Evolutionary conservation across 768 basidiomycete genomes (phyloP).

Genomic region (Coprinellus micaceus): DNA sequence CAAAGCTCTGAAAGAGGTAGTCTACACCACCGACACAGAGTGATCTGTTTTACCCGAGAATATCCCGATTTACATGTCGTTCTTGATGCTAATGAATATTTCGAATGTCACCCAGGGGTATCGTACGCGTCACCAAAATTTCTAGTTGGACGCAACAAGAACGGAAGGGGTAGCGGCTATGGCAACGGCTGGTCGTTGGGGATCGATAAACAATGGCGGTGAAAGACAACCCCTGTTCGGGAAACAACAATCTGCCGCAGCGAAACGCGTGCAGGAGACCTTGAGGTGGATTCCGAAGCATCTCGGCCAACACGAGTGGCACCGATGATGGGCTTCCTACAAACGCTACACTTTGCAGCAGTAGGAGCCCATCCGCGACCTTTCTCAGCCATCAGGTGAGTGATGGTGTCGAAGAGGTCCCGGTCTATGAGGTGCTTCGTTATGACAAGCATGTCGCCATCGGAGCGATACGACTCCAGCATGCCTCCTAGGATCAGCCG

Average conservation of each 20-base stretch:
- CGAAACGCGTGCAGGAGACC: slow-evolving; percentile 13
- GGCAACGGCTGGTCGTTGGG: background rate
- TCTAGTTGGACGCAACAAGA: no score
- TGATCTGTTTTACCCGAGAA: slow-evolving; percentile 9
- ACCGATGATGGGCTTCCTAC: slow-evolving; percentile 45
- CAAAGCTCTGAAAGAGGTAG: slow-evolving; percentile 54
- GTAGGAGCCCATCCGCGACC: slow-evolving; percentile 58
- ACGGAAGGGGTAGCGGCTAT: no score
- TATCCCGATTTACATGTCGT: no score
- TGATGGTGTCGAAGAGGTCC: slow-evolving; percentile 76
- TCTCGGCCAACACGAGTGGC: no score
- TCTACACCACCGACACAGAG: slow-evolving; percentile 42
- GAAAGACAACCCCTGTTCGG: slow-evolving; percentile 60
- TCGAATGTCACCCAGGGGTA: no score
- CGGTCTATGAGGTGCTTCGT: slow-evolving; percentile 77
- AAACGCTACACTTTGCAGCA: slow-evolving; percentile 48
- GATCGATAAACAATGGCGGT: slow-evolving; percentile 37
- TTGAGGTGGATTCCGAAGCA: background rate
- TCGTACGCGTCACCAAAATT: no score
- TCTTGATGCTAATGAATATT: no score
- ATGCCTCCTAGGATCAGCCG: slow-evolving; percentile 89
- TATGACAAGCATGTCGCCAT: slow-evolving; percentile 85
- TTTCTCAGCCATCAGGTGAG: slow-evolving; percentile 54
- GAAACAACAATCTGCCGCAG: slow-evolving; percentile 42
- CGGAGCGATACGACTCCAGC: slow-evolving; percentile 89